Percentiles rank a stretch among this genome's conserved stretches.
Evolutionary conservation across 352 stramenopile genomes (phyloP).

Genomic region (Phytopythium vexans): DNA sequence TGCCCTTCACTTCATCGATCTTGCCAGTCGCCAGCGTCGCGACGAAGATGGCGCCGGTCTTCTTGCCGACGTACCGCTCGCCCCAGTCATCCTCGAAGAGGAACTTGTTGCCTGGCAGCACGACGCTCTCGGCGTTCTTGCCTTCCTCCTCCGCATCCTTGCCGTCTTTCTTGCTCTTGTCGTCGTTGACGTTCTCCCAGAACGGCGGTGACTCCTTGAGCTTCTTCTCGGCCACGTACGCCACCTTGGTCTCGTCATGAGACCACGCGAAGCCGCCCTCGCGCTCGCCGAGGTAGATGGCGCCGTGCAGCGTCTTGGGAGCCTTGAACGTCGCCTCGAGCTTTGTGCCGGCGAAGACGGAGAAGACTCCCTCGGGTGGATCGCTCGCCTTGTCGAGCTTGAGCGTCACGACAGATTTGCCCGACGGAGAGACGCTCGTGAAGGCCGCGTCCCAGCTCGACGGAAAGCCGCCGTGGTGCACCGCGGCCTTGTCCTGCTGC

Average conservation of each 20-base stretch:
- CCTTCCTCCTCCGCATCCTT: constrained; percentile 8
- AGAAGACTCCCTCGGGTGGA: constrained; percentile 44
- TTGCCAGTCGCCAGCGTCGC: constrained; percentile 56
- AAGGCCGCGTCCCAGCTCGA: constrained; percentile 30
- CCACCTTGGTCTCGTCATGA: constrained; percentile 64
- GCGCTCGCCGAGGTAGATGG: constrained; percentile 65
- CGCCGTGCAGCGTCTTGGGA: constrained; percentile 64
- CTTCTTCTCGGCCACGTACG: constrained; percentile 75
- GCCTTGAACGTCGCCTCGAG: constrained; percentile 55
- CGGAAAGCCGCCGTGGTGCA: constrained; percentile 35
- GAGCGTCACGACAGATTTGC: constrained; percentile 47
- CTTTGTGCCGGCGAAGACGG: constrained; percentile 35
- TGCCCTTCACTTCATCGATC: constrained; percentile 56
- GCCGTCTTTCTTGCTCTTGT: constrained; percentile 10
- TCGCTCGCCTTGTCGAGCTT: constrained; percentile 43
- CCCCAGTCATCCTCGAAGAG: constrained; percentile 79
- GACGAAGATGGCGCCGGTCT: constrained; percentile 64
- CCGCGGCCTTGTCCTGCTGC: constrained; percentile 11
- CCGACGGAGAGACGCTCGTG: constrained; percentile 58
- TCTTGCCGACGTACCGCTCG: constrained; percentile 81
- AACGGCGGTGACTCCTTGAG: constrained; percentile 26
- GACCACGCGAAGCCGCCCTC: constrained; percentile 77
- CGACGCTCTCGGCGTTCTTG: constrained; percentile 10
- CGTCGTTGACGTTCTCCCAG: constrained; percentile 54
- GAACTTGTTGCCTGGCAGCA: constrained; percentile 53